Evolutionary conservation across 1,284 basidiomycete species (phyloP).

Genomic region (Ceratobasidium sp.): DNA sequence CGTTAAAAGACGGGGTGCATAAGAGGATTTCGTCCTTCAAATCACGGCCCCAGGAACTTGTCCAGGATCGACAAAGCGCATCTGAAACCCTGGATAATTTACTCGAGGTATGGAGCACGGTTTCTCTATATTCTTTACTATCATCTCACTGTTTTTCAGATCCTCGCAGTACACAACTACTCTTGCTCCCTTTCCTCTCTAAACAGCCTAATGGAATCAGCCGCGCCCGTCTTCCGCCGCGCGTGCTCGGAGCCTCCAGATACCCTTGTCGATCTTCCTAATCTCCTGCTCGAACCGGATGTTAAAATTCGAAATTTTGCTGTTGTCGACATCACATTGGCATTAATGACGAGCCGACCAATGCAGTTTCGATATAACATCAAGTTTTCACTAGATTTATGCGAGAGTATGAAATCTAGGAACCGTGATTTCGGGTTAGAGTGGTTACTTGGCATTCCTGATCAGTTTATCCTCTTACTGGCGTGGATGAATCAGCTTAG

Average conservation of each 20-base stretch:
- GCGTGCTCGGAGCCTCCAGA: slow-evolving; percentile 7
- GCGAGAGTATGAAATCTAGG: not conserved
- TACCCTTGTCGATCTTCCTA: not conserved
- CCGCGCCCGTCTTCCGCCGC: not conserved
- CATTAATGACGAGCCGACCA: not conserved
- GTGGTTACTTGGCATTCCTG: slow-evolving; percentile 17
- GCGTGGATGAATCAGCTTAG: slow-evolving; percentile 13
- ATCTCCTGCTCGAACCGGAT: not conserved
- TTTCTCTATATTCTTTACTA: not conserved
- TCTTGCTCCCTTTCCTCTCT: not conserved
- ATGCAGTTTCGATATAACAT: slow-evolving; percentile 6
- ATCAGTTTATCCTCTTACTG: slow-evolving; percentile 7
- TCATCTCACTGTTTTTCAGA: not conserved
- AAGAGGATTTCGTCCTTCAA: not conserved
- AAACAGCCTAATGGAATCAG: not conserved
- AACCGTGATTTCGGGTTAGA: not conserved
- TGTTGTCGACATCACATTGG: not conserved
- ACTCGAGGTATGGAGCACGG: not conserved
- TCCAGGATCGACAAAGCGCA: not conserved
- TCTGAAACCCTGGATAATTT: not conserved
- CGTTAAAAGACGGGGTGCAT: not conserved
- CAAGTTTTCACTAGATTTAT: not conserved
- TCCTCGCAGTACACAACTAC: not conserved
- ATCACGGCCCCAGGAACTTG: not conserved
- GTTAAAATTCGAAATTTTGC: not conserved